Percentiles rank a stretch among this genome's conserved stretches.
Evolutionary conservation across 2,329 filamentous ascomycete genomes (phyloP).

Genomic region (Balansia obtecta): DNA sequence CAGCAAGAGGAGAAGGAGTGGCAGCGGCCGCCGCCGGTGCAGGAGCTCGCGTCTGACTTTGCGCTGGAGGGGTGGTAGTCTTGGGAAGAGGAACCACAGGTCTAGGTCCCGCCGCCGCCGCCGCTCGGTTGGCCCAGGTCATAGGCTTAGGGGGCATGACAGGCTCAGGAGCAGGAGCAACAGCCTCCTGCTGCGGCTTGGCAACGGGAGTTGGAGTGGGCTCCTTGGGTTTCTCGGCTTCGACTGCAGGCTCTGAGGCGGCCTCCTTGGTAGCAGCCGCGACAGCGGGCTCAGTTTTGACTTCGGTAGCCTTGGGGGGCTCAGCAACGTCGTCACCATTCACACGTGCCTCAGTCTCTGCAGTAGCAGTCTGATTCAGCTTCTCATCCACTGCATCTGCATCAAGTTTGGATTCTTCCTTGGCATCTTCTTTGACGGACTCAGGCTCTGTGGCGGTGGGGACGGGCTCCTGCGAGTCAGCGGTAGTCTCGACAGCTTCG

Average conservation of each 20-base stretch:
- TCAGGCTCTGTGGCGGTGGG: slow-evolving; percentile 20
- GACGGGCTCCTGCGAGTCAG: slow-evolving; percentile 15
- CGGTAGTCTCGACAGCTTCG: slow-evolving; percentile 21
- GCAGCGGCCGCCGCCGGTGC: slow-evolving; percentile 25
- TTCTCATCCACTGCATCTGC: slow-evolving; percentile 24
- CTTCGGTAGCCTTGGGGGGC: slow-evolving; percentile 23
- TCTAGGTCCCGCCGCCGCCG: slow-evolving; percentile 37
- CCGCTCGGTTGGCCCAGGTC: slow-evolving; percentile 64
- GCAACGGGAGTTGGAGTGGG: slow-evolving; percentile 41
- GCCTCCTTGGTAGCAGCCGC: slow-evolving; percentile 33
- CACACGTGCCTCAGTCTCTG: not conserved
- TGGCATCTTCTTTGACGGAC: slow-evolving; percentile 37
- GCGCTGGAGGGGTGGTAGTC: slow-evolving; percentile 39
- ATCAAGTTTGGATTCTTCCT: slow-evolving; percentile 21
- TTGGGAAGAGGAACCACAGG: slow-evolving; percentile 45
- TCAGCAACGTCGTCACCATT: slow-evolving; percentile 14
- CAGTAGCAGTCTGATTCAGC: slow-evolving; percentile 20
- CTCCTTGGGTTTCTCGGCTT: slow-evolving; percentile 55
- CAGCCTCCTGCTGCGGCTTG: slow-evolving; percentile 33
- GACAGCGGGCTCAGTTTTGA: slow-evolving; percentile 10
- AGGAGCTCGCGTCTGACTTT: slow-evolving; percentile 37
- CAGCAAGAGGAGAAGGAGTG: slow-evolving; percentile 23
- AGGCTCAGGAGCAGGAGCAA: slow-evolving; percentile 33
- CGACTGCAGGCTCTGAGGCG: slow-evolving; percentile 42
- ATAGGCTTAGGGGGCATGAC: slow-evolving; percentile 44